phyloP scores from a whole-genome alignment of 331 rosid genomes.

The Pyrus hybrid region DNA sequence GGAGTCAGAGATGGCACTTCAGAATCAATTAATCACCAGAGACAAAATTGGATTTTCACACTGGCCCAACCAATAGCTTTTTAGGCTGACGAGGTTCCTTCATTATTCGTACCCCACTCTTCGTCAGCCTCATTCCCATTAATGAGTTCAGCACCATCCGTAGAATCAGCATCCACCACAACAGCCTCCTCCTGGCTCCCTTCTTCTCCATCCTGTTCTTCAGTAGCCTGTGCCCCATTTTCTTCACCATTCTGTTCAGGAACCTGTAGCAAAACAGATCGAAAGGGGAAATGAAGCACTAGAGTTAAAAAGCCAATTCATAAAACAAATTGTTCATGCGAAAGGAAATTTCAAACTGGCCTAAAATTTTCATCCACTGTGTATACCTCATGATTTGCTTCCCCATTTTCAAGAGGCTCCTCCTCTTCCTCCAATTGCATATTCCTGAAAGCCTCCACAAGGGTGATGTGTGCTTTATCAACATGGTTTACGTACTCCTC shows the following conservation, averaged over 20 bases:
- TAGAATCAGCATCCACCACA: slow-evolving; percentile 90
- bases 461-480: slow-evolving; percentile 56
- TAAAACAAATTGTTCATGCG: background rate
- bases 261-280: slow-evolving; percentile 3
- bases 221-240: slow-evolving; percentile 17
- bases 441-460: slow-evolving; percentile 85
- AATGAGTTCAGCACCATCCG: slow-evolving; percentile 73
- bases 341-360: background rate
- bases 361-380: background rate
- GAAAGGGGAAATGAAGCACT: background rate
- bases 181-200: slow-evolving; percentile 93
- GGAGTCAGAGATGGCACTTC: slow-evolving; percentile 67
- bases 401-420: slow-evolving; percentile 87
- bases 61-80: slow-evolving; percentile 62
- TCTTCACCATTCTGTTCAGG: slow-evolving; percentile 13
- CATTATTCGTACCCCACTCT: slow-evolving; percentile 85
- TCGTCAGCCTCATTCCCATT: slow-evolving; percentile 82
- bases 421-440: slow-evolving; percentile 60
- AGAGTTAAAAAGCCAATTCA: background rate
- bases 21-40: slow-evolving; percentile 88
- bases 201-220: slow-evolving; percentile 44
- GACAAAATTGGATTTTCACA: slow-evolving; percentile 89
- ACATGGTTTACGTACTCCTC: slow-evolving; percentile 62
- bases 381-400: slow-evolving; percentile 61
- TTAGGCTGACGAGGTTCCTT: slow-evolving; percentile 72